phyloP scores from a whole-genome alignment of 2,329 filamentous ascomycete species.

The Colletotrichum sp. region DNA sequence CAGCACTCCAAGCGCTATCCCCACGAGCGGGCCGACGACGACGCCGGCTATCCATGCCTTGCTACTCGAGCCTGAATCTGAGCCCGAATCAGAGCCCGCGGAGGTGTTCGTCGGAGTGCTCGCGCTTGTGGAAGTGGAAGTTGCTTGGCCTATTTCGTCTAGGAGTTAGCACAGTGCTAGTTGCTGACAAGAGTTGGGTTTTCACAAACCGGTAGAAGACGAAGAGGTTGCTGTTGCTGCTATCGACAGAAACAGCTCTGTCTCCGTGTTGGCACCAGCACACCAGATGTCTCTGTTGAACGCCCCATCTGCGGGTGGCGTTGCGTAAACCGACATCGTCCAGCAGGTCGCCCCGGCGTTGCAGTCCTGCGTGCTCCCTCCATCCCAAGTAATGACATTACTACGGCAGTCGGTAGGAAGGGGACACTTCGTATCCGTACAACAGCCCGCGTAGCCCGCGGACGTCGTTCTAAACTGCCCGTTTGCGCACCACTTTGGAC shows the following conservation, averaged over 20 bases:
- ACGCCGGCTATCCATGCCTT: neutral
- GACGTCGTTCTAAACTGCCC: neutral
- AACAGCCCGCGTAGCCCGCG: neutral
- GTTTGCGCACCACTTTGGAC: neutral
- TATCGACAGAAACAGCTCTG: neutral
- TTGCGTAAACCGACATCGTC: neutral
- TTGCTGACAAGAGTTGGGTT: neutral
- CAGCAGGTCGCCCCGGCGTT: neutral
- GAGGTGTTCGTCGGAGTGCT: neutral
- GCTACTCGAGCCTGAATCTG: neutral
- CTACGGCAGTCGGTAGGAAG: neutral
- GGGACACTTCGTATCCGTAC: neutral
- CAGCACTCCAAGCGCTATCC: neutral
- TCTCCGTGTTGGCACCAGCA: neutral
- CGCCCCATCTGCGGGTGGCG: neutral
- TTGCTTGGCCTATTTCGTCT: neutral
- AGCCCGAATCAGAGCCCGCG: neutral
- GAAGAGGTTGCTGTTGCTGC: neutral
- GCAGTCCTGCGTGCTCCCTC: neutral
- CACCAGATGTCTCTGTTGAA: neutral
- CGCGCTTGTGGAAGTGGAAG: neutral
- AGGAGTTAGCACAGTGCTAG: neutral
- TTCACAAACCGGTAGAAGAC: neutral
- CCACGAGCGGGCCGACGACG: neutral
- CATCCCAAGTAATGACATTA: neutral